A percentile compares a stretch with the other conserved stretches of the same genome.
phyloP scores from a whole-genome alignment of 345 rosid species.

The Lagerstroemia speciosa region DNA sequence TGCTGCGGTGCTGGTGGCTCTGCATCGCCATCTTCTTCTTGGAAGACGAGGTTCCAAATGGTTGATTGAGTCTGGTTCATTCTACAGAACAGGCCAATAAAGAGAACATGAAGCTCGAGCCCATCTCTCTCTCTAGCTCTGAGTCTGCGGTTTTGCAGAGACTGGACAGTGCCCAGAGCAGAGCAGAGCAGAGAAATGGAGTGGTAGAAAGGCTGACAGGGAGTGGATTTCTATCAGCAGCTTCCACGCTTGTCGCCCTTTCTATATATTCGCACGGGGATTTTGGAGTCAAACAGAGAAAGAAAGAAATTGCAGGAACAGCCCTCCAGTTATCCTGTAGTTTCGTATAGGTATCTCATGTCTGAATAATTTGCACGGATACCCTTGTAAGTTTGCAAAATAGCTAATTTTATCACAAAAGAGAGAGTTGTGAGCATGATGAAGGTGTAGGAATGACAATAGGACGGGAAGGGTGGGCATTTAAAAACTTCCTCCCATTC shows the following conservation, averaged over 20 bases:
- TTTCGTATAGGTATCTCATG: neutral
- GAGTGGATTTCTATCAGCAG: constrained; percentile 3
- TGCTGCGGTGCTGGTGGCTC: constrained; percentile 1
- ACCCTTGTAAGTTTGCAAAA: too few species aligned
- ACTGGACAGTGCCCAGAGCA: neutral
- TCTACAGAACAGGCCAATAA: neutral
- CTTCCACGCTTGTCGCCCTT: constrained; percentile 36
- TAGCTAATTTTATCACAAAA: too few species aligned
- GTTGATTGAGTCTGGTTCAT: constrained; percentile 16
- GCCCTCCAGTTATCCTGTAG: neutral
- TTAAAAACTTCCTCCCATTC: too few species aligned
- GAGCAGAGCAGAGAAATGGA: constrained; percentile 14
- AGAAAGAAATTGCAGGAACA: neutral
- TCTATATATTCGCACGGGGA: constrained; percentile 26
- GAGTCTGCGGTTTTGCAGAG: constrained; percentile 7
- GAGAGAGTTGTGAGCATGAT: too few species aligned
- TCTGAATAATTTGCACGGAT: too few species aligned
- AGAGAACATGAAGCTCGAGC: neutral
- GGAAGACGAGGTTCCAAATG: too few species aligned
- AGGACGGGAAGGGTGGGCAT: too few species aligned
- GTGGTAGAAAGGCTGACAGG: too few species aligned
- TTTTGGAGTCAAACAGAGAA: neutral
- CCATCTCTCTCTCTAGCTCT: constrained; percentile 6
- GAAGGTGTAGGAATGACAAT: too few species aligned
- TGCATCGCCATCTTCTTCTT: constrained; percentile 45